Percentiles rank a stretch among this genome's conserved stretches.
Evolutionary conservation across 225 moss, liverwort and hornwort species (phyloP).

Genomic region (Bryoerythrophyllum caledonicum): DNA sequence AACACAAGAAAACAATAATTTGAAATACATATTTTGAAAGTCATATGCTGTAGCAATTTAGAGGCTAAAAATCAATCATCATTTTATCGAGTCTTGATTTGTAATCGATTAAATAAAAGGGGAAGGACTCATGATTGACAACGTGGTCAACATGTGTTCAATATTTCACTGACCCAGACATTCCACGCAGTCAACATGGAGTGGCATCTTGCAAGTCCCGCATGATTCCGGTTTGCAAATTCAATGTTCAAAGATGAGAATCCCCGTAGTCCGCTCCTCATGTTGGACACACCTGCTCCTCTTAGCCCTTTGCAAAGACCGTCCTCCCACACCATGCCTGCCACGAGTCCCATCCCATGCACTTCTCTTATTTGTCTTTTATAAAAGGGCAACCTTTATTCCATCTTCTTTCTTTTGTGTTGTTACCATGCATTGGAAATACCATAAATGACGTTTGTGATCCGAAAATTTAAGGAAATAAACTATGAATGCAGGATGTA

Average conservation of each 20-base stretch:
- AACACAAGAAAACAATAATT: too few relatives aligned
- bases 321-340: too few relatives aligned
- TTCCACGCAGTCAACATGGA: neutral
- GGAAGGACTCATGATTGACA: too few relatives aligned
- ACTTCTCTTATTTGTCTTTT: neutral
- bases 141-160: neutral
- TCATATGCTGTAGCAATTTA: too few relatives aligned
- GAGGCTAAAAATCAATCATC: too few relatives aligned
- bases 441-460: neutral
- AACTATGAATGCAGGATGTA: neutral
- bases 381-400: neutral
- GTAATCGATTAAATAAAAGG: too few relatives aligned
- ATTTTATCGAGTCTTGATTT: too few relatives aligned
- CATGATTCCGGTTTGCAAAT: neutral
- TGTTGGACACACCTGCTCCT: slow-evolving; percentile 7
- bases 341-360: neutral
- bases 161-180: neutral
- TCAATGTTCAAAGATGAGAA: neutral
- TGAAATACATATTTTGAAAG: too few relatives aligned
- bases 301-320: neutral
- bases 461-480: too few relatives aligned
- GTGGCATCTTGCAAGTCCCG: neutral
- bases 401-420: neutral
- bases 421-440: neutral
- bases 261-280: neutral